These are phyloP conservation scores for Amanita muscaria DNA, from an alignment of 768 basidiomycete genomes.

Conservation along the genomic window DNA sequence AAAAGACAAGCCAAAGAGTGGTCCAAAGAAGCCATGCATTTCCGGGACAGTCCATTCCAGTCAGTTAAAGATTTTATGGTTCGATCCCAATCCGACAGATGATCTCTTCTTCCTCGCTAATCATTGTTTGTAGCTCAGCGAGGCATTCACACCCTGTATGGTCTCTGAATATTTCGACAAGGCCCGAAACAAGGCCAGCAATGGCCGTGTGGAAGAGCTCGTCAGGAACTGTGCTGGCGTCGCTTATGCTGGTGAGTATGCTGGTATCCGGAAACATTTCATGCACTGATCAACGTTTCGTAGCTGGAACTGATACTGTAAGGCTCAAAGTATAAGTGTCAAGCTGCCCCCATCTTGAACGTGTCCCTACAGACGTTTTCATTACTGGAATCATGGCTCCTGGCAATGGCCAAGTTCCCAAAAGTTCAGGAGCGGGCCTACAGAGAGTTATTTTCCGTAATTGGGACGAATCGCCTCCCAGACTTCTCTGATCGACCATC, in stretches of 20 bases:
- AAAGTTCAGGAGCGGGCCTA: conserved; percentile 33
- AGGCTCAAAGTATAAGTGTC: too few species aligned
- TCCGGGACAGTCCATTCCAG: conserved; percentile 22
- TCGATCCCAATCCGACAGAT: neutral
- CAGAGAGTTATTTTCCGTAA: conserved; percentile 32
- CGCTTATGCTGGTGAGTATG: conserved; percentile 28
- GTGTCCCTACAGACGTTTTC: conserved; percentile 15
- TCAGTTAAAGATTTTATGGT: conserved; percentile 21
- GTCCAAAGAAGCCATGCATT: conserved; percentile 13
- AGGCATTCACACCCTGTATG: conserved; percentile 18
- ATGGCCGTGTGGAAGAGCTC: conserved; percentile 22
- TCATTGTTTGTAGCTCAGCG: conserved; percentile 13
- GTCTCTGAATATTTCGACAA: conserved; percentile 20
- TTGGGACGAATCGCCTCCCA: conserved; percentile 32
- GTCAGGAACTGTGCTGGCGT: conserved; percentile 34
- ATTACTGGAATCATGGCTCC: conserved; percentile 4
- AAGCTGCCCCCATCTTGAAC: too few species aligned
- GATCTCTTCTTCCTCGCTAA: neutral
- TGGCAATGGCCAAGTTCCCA: conserved; percentile 29
- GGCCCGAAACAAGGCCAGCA: conserved; percentile 11
- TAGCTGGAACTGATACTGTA: conserved; percentile 29
- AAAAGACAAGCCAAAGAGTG: conserved; percentile 21
- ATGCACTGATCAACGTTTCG: neutral
- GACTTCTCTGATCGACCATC: conserved; percentile 29
- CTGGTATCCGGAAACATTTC: neutral